Percentiles rank a stretch among this genome's conserved stretches.
phyloP scores from a whole-genome alignment of 257 asterid species.

The Fraxinus excelsior region DNA sequence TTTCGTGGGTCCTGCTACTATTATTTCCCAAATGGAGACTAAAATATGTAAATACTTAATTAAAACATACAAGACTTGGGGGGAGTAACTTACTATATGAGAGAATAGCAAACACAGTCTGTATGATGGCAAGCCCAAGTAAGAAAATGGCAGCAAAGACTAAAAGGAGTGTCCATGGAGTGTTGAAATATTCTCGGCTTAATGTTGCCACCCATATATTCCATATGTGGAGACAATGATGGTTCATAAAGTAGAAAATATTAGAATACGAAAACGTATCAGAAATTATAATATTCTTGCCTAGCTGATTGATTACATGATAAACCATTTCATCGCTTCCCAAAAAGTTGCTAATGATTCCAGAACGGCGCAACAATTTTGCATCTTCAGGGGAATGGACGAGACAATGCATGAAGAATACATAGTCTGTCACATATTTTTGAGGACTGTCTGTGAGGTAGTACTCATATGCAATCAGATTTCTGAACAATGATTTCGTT shows the following conservation, averaged over 20 bases:
- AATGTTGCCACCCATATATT: slow-evolving; percentile 15
- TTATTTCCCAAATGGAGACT: too few relatives aligned
- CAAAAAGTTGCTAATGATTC: slow-evolving; percentile 5
- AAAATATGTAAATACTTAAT: too few relatives aligned
- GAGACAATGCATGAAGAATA: slow-evolving; percentile 9
- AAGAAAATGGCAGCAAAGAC: slow-evolving; percentile 16
- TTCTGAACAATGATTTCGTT: slow-evolving; percentile 21
- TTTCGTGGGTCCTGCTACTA: too few relatives aligned
- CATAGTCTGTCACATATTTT: slow-evolving; percentile 19
- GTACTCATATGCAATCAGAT: slow-evolving; percentile 20
- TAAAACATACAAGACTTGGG: background rate
- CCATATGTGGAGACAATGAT: background rate
- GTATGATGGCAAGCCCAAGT: slow-evolving; percentile 11
- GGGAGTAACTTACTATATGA: slow-evolving; percentile 17
- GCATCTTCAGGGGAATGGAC: slow-evolving; percentile 19
- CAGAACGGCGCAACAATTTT: background rate
- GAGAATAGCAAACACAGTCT: slow-evolving; percentile 24
- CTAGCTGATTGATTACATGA: slow-evolving; percentile 6
- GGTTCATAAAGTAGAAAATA: slow-evolving; percentile 11
- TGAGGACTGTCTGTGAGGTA: background rate
- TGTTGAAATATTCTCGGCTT: slow-evolving; percentile 12
- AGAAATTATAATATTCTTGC: background rate
- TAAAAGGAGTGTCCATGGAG: slow-evolving; percentile 21
- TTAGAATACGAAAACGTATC: background rate
- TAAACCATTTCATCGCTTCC: slow-evolving; percentile 15